Conservation (phyloP, 2,329 filamentous ascomycete genomes). For the Fusarium coffeatum region DNA sequence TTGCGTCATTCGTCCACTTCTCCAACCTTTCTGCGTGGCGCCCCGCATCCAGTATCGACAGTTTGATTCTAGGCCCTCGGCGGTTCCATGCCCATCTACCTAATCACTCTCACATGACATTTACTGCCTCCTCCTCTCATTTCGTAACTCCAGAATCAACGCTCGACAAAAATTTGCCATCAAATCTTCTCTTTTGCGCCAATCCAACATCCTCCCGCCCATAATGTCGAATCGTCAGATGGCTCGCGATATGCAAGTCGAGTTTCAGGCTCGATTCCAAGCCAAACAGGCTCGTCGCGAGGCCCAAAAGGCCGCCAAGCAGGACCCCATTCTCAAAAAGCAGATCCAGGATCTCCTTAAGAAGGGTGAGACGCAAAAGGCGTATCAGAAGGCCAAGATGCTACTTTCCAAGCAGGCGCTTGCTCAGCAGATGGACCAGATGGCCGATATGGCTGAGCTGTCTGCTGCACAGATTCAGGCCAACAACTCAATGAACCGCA, state of each 20-base stretch:
- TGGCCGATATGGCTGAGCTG: conserved; percentile 72
- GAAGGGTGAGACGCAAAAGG: conserved; percentile 72
- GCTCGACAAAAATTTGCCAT: neutral
- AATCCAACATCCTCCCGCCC: conserved; percentile 23
- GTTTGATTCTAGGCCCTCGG: conserved; percentile 36
- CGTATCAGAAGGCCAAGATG: conserved; percentile 72
- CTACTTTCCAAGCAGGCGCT: conserved; percentile 71
- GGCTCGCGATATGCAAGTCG: conserved; percentile 70
- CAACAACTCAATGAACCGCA: conserved; percentile 73
- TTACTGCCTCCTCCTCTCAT: conserved; percentile 6
- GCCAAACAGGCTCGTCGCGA: conserved; percentile 72
- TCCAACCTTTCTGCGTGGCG: conserved; percentile 26
- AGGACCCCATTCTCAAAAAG: conserved; percentile 70
- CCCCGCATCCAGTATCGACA: conserved; percentile 33
- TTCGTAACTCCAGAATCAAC: neutral
- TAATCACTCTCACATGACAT: conserved; percentile 45
- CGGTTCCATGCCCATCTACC: conserved; percentile 30
- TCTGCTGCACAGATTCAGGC: conserved; percentile 71
- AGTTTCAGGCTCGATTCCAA: conserved; percentile 73
- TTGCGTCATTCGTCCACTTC: conserved; percentile 41
- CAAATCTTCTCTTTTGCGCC: neutral
- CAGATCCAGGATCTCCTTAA: conserved; percentile 72
- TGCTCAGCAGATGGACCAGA: conserved; percentile 72
- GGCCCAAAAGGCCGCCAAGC: conserved; percentile 69
- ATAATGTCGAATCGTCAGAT: conserved; percentile 69